Base-by-base conservation (phyloP, 164 flowering plant species). In the Aristolochia fimbriata region DNA sequence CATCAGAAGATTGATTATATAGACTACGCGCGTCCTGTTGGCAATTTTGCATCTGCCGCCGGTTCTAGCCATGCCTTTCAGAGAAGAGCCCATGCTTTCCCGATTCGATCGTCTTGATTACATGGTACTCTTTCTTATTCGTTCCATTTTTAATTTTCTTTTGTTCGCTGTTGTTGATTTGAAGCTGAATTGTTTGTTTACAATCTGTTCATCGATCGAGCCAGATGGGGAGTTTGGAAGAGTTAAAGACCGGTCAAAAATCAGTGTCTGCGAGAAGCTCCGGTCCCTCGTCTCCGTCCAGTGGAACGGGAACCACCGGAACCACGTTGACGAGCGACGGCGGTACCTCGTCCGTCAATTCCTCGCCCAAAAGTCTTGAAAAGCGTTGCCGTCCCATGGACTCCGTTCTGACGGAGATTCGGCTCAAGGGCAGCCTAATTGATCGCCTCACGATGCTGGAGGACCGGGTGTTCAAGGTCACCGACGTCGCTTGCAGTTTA, bases 161-260 rank as follows among this genome's bases (percentile, higher is more conserved):
- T n/a, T n/a, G n/a, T n/a, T n/a, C n/a, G n/a, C n/a, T n/a, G n/a
- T n/a, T n/a, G n/a, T n/a, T n/a, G n/a, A n/a, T n/a, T n/a, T n/a
- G n/a, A n/a, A n/a, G n/a, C n/a, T n/a, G n/a, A n/a, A n/a, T n/a
- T n/a, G n/a, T n/a, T n/a, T n/a, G n/a, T n/a, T n/a, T n/a, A n/a
- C n/a, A n/a, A n/a, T n/a, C n/a, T n/a, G n/a, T n/a, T n/a, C n/a
- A n/a, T n/a, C n/a, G n/a, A n/a, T n/a, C n/a, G n/a, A n/a, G n/a
- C n/a, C 68, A 86, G 96, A 48, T 83, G 76, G 78, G 77, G 71
- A 76, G 81, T n/a, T 71, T 86, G 75, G 95, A 90, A 70, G 92
- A 80, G 51, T 74, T 80, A 2, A 76, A 70, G 65, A 77, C 78
- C 21, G 37, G 60, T 33, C 59, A 54, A 55, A 73, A 67, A 21